Evolutionary conservation across 345 rosid genomes (phyloP), one percentile per base, ranked within the genome.

Genomic region (Passiflora organensis): DNA sequence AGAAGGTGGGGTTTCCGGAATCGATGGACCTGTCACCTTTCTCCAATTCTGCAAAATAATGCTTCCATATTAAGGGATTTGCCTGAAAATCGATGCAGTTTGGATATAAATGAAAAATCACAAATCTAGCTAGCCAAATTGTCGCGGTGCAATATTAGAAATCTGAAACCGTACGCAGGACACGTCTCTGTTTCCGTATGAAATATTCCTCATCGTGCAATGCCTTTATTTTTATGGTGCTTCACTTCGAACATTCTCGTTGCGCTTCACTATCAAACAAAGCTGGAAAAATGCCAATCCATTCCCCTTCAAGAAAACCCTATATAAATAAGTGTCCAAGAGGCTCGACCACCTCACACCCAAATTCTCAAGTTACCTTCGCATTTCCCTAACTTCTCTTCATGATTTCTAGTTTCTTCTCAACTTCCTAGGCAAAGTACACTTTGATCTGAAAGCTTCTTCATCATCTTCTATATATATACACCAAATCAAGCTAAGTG

Each of bases 1-100:
- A 72, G n/a, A n/a, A n/a, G n/a, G n/a, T n/a, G n/a, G n/a, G n/a
- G n/a, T n/a, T n/a, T 76, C 75, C 77, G 80, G 68, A 76, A 0
- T 72, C 72, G 77, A 78, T 82, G 68, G 65, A 65, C 42, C 63
- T 71, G 51, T 50, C 41, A 53, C 22, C 64, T 28, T 59, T 65
- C 34, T 28, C 34, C 34, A 28, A 28, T 8, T 28, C 34, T 28
- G 3, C 34, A 3, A 28, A 77, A n/a, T n/a, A 79, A 79, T 80
- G 71, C 77, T 73, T 53, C 74, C 56, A 44, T 39, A 1, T 37
- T 10, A 48, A 38, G 36, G 38, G 10, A 34, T n/a, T 0, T 25
- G 9, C 23, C 15, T 23, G 42, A 13, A 24, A 49, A 16, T n/a
- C n/a, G n/a, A n/a, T n/a, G 18, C 55, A 59, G 20, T 6, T 19